Evolutionary conservation across 768 basidiomycete species (phyloP).

Genomic region (Paxillus involutus): DNA sequence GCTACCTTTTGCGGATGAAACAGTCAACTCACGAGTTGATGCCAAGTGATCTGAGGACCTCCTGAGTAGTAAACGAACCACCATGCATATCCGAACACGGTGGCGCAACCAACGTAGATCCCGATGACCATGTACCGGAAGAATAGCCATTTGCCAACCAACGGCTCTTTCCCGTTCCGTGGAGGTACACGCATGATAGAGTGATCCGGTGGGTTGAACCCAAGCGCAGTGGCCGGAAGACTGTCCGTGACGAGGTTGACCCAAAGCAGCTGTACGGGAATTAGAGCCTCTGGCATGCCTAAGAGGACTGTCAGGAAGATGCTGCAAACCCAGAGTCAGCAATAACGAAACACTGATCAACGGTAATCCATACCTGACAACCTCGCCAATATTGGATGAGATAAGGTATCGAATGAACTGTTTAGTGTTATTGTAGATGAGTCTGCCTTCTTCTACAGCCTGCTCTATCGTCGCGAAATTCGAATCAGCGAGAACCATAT

Average conservation of each 20-base stretch:
- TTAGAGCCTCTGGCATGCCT: slow-evolving; percentile 99
- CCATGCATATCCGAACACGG: slow-evolving; percentile 98
- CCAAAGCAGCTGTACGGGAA: slow-evolving; percentile 97
- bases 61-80: slow-evolving; percentile 93
- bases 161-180: slow-evolving; percentile 84
- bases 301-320: slow-evolving; percentile 97
- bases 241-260: slow-evolving; percentile 98
- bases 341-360: background rate
- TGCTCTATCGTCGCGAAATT: slow-evolving; percentile 97
- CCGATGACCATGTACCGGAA: slow-evolving; percentile 95
- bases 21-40: slow-evolving; percentile 76
- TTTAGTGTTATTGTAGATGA: slow-evolving; percentile 99
- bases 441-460: slow-evolving; percentile 95
- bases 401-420: slow-evolving; percentile 99
- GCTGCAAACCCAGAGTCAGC: slow-evolving; percentile 34
- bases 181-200: slow-evolving; percentile 97
- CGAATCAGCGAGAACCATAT: slow-evolving; percentile 96
- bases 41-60: slow-evolving; percentile 91
- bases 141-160: slow-evolving; percentile 92
- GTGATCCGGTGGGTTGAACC: slow-evolving; percentile 97
- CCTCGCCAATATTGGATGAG: slow-evolving; percentile 97
- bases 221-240: slow-evolving; percentile 93
- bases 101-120: slow-evolving; percentile 90
- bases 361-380: slow-evolving; percentile 60
- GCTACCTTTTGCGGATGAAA: background rate